Base-by-base conservation (phyloP, 805 yeast species). In the Naumovozyma baii region DNA sequence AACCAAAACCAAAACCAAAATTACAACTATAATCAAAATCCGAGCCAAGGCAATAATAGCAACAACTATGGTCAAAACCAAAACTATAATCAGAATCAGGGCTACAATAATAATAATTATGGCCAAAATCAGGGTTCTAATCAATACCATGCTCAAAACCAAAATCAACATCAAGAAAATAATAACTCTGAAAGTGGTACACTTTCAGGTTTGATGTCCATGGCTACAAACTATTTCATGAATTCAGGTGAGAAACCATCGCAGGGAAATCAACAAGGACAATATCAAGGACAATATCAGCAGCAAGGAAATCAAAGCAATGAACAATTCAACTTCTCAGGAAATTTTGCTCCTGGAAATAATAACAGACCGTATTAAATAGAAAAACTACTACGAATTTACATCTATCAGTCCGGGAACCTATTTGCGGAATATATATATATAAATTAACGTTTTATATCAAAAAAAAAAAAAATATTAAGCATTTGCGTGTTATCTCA, bases 301-400 rank as follows among this genome's bases (percentile, higher is more conserved):
- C 16, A 29, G 30, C 40, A 39, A 30, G 38, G 41, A 26, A 31
- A 34, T 14, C 17, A 31, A 14, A 31, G n/a, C n/a, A n/a, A n/a
- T 19, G 36, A 19, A 28, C 20, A 29, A 17, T 48, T 48, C 34
- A 43, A 41, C 32, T 48, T 48, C 16, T 40, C 47, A 13, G 52
- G 52, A 13, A 48, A 48, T 18, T 48, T 48, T 33, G 39, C 39
- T 10, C 45, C 42, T 13, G 31, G 30, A 29, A 25, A 34, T 25
- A 14, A 34, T 15, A 34, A 34, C 15, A 29, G 31, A 14, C 31
- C 31, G 5, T 29, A 29, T 29, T 29, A 29, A 29, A 10, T 22
- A 22, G 10, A 7, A 7, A 7, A 7, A 22, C 26, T 22, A 22
- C 26, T 22, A n/a, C n/a, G n/a, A n/a, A n/a, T n/a, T n/a, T n/a